A percentile compares a stretch with the other conserved stretches of the same genome.
Conservation (phyloP, 2,329 filamentous ascomycete species). For the Colletotrichum sp. region DNA sequence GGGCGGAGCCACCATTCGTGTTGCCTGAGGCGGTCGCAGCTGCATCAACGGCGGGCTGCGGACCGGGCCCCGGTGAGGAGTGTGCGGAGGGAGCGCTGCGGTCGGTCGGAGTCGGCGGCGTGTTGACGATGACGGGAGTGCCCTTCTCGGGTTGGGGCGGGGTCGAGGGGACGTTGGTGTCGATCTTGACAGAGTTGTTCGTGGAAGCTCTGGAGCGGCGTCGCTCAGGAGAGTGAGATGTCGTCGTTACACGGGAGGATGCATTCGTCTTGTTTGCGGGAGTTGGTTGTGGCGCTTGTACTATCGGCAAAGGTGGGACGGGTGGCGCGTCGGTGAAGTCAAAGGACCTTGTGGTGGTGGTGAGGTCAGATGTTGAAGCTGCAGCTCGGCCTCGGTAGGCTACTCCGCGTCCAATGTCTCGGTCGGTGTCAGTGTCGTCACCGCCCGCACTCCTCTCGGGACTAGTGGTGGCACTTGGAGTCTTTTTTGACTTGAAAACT, state of each 20-base stretch:
- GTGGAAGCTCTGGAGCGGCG: slow-evolving; percentile 16
- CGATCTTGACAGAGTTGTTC: slow-evolving; percentile 25
- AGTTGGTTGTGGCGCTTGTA: slow-evolving; percentile 1
- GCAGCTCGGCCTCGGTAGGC: slow-evolving; percentile 15
- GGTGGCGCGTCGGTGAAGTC: not conserved
- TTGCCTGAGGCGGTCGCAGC: slow-evolving; percentile 27
- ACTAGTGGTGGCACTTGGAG: slow-evolving; percentile 46
- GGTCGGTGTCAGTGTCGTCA: slow-evolving; percentile 22
- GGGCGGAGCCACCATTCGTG: slow-evolving; percentile 64
- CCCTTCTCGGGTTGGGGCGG: slow-evolving; percentile 35
- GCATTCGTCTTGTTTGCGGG: slow-evolving; percentile 5
- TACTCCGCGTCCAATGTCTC: slow-evolving; percentile 5
- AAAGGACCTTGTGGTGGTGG: slow-evolving; percentile 5
- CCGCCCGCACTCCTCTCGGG: slow-evolving; percentile 31
- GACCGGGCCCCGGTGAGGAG: slow-evolving; percentile 1
- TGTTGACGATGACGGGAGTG: slow-evolving; percentile 66
- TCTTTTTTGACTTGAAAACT: slow-evolving; percentile 68
- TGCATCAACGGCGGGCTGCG: slow-evolving; percentile 27
- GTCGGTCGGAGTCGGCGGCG: slow-evolving; percentile 69
- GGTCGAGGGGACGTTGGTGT: slow-evolving; percentile 25
- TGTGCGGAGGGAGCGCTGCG: slow-evolving; percentile 10
- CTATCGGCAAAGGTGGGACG: not conserved
- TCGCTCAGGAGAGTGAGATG: slow-evolving; percentile 13
- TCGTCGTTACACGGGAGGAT: slow-evolving; percentile 14
- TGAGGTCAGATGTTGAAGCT: slow-evolving; percentile 20